Conservation (phyloP, 108 stramenopile genomes). For the Nitzschia inconspicua region DNA sequence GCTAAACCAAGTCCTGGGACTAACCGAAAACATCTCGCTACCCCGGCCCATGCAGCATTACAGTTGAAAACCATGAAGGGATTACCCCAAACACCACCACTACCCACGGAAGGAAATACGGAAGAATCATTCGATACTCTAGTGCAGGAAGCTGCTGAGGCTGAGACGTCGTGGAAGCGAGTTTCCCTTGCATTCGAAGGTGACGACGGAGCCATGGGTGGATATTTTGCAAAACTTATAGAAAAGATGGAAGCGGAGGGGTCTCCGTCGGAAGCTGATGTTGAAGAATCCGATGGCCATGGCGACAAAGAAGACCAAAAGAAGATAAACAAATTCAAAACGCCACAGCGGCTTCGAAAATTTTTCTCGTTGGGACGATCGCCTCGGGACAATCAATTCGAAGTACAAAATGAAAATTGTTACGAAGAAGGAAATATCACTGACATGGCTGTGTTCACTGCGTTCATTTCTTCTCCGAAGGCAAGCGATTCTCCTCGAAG, state of each 20-base stretch:
- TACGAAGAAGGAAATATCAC: no score
- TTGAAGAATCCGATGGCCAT: neutral
- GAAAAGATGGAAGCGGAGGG: neutral
- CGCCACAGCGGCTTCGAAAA: slow-evolving; percentile 9
- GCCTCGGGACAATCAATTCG: no score
- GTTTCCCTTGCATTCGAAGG: slow-evolving; percentile 2
- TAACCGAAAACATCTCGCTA: no score
- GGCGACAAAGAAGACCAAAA: neutral
- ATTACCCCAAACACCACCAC: neutral
- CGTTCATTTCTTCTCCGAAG: no score
- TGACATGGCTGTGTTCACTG: no score
- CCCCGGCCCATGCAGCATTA: neutral
- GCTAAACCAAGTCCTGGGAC: no score
- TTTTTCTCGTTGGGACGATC: neutral
- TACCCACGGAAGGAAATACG: no score
- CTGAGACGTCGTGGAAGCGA: neutral
- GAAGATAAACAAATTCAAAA: neutral
- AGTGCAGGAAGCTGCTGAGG: no score
- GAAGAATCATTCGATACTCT: no score
- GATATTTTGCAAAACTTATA: slow-evolving; percentile 17
- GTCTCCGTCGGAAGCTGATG: neutral
- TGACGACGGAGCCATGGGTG: slow-evolving; percentile 13
- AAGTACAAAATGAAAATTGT: no score
- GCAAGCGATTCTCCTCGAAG: no score
- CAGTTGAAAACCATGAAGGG: neutral